Evolutionary conservation across 495 filamentous ascomycete species (phyloP).

Genomic region (Penicillium odoratum): DNA sequence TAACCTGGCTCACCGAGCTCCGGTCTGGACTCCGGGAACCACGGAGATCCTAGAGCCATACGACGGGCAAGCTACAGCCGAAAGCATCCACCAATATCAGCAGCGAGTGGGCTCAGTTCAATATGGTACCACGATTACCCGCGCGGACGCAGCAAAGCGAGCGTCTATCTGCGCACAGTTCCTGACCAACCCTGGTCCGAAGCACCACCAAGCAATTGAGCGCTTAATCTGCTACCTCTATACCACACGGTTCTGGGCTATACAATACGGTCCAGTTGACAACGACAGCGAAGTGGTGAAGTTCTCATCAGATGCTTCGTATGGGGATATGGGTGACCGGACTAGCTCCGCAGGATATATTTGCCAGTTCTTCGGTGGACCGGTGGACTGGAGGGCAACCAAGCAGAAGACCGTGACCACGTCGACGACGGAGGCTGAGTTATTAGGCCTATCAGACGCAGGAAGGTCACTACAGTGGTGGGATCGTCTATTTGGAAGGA

Average conservation of each 20-base stretch:
- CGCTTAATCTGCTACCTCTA: constrained; percentile 19
- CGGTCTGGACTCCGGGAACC: background rate
- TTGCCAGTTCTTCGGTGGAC: no score
- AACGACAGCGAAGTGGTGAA: background rate
- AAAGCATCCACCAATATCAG: constrained; percentile 22
- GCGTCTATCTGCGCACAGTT: constrained; percentile 16
- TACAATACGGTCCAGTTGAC: constrained; percentile 11
- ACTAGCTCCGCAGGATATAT: no score
- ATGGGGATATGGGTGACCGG: constrained; percentile 13
- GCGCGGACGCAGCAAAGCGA: constrained; percentile 19
- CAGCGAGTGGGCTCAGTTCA: constrained; percentile 27
- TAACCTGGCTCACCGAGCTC: background rate
- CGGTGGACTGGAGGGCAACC: no score
- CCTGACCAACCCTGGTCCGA: constrained; percentile 19
- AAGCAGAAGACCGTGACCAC: no score
- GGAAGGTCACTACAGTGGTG: no score
- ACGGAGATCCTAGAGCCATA: background rate
- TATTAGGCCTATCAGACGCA: no score
- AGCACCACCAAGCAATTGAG: constrained; percentile 15
- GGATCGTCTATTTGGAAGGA: no score
- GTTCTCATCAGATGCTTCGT: constrained; percentile 19
- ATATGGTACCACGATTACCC: constrained; percentile 25
- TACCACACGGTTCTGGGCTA: constrained; percentile 4
- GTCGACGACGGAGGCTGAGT: no score
- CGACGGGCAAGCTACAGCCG: no score